Evolutionary conservation across 768 basidiomycete species (phyloP).

Genomic region (Mycena latifolia): DNA sequence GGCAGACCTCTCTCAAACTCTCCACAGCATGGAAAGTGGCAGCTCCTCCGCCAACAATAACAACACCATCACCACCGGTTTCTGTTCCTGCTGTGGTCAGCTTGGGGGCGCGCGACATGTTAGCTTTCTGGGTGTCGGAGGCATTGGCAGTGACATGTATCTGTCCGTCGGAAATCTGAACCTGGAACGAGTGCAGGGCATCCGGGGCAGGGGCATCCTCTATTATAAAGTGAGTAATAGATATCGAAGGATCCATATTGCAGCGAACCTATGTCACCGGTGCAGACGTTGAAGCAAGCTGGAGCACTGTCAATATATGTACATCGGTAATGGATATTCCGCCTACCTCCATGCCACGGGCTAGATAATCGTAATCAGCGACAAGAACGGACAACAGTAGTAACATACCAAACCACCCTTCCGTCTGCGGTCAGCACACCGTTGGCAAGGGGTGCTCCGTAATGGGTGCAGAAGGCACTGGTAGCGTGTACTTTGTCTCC

Average conservation of each 20-base stretch:
- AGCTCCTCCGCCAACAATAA: constrained; percentile 90
- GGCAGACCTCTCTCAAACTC: constrained; percentile 80
- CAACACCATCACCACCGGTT: constrained; percentile 71
- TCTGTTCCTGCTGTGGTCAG: constrained; percentile 61
- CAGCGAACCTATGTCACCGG: constrained; percentile 79
- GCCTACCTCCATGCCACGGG: constrained; percentile 88
- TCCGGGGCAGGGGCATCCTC: constrained; percentile 92
- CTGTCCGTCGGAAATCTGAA: constrained; percentile 74
- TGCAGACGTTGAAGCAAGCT: constrained; percentile 92
- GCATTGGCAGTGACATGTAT: constrained; percentile 83
- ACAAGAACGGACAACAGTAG: neutral
- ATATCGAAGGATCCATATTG: neutral
- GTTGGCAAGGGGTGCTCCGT: constrained; percentile 89
- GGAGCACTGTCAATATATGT: constrained; percentile 9
- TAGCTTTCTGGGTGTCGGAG: constrained; percentile 71
- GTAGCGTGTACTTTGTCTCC: constrained; percentile 84
- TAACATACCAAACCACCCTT: constrained; percentile 78
- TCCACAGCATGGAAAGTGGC: constrained; percentile 84
- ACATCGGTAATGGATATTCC: neutral
- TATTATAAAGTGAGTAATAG: constrained; percentile 43
- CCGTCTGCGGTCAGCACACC: constrained; percentile 86
- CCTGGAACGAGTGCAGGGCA: constrained; percentile 84
- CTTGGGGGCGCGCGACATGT: constrained; percentile 72
- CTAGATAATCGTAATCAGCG: constrained; percentile 47
- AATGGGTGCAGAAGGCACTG: constrained; percentile 88